Percentiles rank a stretch among this genome's conserved stretches.
These are phyloP conservation scores for Myxozyma melibiosi DNA, from an alignment of 805 yeast species.

Conservation along the genomic window DNA sequence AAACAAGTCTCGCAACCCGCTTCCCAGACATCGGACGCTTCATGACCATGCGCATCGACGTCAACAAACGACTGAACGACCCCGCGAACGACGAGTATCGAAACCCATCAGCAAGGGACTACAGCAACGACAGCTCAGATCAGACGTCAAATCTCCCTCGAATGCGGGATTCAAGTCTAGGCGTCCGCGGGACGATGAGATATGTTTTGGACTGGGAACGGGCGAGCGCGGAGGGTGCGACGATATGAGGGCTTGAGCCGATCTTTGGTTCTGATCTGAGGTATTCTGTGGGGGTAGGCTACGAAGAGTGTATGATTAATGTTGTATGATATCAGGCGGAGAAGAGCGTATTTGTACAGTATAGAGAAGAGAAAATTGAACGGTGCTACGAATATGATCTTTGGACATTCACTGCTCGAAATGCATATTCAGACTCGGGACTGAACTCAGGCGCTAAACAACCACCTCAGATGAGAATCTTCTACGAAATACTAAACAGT, in stretches of 20 bases:
- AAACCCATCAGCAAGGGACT: background rate
- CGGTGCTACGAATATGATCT: too few relatives aligned
- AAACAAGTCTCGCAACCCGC: slow-evolving; percentile 14
- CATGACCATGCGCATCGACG: slow-evolving; percentile 29
- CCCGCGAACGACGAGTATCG: background rate
- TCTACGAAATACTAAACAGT: too few relatives aligned
- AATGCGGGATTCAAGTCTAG: slow-evolving; percentile 22
- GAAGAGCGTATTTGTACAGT: too few relatives aligned
- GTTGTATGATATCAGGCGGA: too few relatives aligned
- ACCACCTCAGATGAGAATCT: too few relatives aligned
- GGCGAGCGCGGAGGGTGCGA: slow-evolving; percentile 19
- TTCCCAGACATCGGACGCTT: slow-evolving; percentile 19
- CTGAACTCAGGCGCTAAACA: too few relatives aligned
- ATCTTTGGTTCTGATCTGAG: too few relatives aligned
- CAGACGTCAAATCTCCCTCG: background rate
- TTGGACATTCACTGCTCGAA: too few relatives aligned
- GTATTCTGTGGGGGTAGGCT: too few relatives aligned
- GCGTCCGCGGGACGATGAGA: slow-evolving; percentile 32
- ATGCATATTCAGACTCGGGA: too few relatives aligned
- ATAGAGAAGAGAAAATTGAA: too few relatives aligned
- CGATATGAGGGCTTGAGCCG: background rate
- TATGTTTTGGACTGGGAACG: slow-evolving; percentile 28
- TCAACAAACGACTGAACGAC: slow-evolving; percentile 17
- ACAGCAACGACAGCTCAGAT: background rate
- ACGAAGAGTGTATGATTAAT: too few relatives aligned